These are phyloP conservation scores for Exserohilum rostratum DNA, from an alignment of 2,329 filamentous ascomycete genomes.

Conservation along the genomic window DNA sequence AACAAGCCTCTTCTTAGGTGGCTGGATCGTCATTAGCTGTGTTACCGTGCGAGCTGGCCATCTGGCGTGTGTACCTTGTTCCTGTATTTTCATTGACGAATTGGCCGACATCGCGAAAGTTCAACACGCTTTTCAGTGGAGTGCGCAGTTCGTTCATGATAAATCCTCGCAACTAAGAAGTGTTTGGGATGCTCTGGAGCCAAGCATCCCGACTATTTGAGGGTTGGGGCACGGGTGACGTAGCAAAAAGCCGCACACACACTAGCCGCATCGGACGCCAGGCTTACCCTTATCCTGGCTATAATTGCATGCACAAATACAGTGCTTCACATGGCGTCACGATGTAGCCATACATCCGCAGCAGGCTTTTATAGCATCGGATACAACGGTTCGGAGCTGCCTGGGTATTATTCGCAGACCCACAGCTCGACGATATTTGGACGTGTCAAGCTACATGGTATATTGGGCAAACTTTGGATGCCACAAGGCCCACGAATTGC, in stretches of 20 bases:
- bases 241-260: slow-evolving; percentile 5
- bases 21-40: slow-evolving; percentile 20
- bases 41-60: background rate
- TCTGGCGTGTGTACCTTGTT: slow-evolving; percentile 17
- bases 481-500: too few species aligned
- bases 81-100: slow-evolving; percentile 35
- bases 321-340: too few species aligned
- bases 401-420: too few species aligned
- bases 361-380: too few species aligned
- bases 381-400: too few species aligned
- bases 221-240: slow-evolving; percentile 8
- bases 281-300: background rate
- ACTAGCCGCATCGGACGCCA: slow-evolving; percentile 8
- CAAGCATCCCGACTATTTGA: background rate
- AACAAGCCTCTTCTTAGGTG: slow-evolving; percentile 35
- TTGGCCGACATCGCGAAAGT: slow-evolving; percentile 47
- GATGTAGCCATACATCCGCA: too few species aligned
- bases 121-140: slow-evolving; percentile 40
- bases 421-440: too few species aligned
- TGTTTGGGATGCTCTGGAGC: background rate
- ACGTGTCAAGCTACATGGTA: too few species aligned
- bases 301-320: too few species aligned
- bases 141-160: slow-evolving; percentile 18
- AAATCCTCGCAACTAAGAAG: background rate
- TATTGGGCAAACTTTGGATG: background rate